These are phyloP conservation scores for Apostasia ramifera DNA, from an alignment of 106 monocot species.

Conservation along the genomic window DNA sequence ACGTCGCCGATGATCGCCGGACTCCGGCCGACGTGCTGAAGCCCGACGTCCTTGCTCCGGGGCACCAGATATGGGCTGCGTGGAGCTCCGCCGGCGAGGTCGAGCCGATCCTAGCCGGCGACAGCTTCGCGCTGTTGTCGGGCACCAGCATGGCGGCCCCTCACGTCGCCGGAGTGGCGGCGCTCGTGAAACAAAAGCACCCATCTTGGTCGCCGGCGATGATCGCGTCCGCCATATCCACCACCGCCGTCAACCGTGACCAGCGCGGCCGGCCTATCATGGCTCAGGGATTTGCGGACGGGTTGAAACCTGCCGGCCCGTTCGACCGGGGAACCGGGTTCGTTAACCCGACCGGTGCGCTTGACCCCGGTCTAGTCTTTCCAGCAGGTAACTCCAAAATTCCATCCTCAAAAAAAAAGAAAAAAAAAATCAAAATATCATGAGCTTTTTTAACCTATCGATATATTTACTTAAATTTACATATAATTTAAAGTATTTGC, in stretches of 20 bases:
- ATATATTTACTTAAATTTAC: too few relatives aligned
- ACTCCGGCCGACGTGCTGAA: constrained; percentile 64
- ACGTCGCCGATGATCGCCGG: constrained; percentile 20
- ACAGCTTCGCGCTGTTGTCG: constrained; percentile 55
- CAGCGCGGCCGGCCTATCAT: constrained; percentile 28
- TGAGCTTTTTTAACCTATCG: too few relatives aligned
- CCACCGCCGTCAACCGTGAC: constrained; percentile 46
- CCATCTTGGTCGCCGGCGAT: constrained; percentile 60
- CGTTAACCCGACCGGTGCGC: constrained; percentile 41
- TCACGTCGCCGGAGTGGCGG: constrained; percentile 67
- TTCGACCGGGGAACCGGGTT: constrained; percentile 74
- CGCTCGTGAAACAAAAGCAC: constrained; percentile 48
- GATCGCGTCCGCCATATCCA: constrained; percentile 59
- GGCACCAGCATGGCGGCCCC: constrained; percentile 92
- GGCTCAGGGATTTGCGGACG: constrained; percentile 26
- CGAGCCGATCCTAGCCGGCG: constrained; percentile 46
- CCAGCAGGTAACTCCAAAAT: constrained; percentile 15
- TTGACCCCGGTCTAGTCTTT: constrained; percentile 69
- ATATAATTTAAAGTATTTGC: too few relatives aligned
- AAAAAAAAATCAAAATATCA: too few relatives aligned
- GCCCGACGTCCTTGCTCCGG: constrained; percentile 73
- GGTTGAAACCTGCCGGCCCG: constrained; percentile 40
- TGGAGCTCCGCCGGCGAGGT: constrained; percentile 55
- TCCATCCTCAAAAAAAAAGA: not conserved
- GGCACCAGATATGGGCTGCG: constrained; percentile 74